Conservation (phyloP, 179 eudicot genomes). For the Patellifolia procumbens region DNA sequence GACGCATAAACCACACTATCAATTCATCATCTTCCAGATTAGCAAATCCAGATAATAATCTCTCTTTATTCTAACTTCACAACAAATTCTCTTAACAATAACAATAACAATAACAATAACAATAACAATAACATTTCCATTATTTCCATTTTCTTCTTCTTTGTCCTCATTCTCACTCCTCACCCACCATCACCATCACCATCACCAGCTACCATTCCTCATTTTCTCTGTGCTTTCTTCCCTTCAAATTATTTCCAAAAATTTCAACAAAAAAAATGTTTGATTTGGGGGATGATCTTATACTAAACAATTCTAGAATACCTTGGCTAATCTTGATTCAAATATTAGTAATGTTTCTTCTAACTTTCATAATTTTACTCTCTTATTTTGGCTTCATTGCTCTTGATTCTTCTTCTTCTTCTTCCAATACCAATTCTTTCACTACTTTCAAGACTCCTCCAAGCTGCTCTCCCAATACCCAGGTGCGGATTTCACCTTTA, state of each 20-base stretch:
- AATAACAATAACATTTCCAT: not conserved
- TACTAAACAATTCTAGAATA: conserved; percentile 40
- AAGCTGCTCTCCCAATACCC: conserved; percentile 19
- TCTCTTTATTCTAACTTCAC: not conserved
- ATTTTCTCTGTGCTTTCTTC: not conserved
- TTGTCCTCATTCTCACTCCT: not conserved
- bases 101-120: not conserved
- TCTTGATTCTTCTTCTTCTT: conserved; percentile 32
- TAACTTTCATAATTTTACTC: conserved; percentile 39
- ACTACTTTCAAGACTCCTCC: conserved; percentile 17
- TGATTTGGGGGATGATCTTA: conserved; percentile 43
- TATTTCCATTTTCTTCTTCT: not conserved
- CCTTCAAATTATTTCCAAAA: not conserved
- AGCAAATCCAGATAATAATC: not conserved
- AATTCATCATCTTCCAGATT: conserved; percentile 5
- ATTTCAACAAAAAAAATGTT: conserved; percentile 23
- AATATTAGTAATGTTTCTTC: conserved; percentile 49
- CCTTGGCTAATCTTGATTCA: conserved; percentile 78
- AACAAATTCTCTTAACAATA: not conserved
- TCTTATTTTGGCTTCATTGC: conserved; percentile 35
- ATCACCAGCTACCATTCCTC: not conserved
- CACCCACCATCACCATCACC: not conserved
- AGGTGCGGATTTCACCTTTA: conserved; percentile 24
- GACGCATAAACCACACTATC: not conserved
- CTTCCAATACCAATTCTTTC: conserved; percentile 9